phyloP scores from a whole-genome alignment of 2,329 filamentous ascomycete genomes.

The Neofusicoccum cordaticola region DNA sequence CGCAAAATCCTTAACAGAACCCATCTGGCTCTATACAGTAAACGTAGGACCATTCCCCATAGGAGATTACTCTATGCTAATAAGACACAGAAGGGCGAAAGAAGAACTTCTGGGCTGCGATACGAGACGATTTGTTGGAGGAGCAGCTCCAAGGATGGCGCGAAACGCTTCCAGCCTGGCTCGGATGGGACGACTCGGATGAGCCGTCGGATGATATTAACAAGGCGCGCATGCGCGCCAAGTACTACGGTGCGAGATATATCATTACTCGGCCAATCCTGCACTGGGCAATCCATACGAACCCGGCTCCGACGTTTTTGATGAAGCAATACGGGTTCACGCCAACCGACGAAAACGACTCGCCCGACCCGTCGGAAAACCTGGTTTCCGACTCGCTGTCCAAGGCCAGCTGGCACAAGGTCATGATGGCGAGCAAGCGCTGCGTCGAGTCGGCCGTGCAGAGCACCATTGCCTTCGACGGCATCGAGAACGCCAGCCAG shows the following conservation, averaged over 20 bases:
- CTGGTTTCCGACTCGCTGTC: background rate
- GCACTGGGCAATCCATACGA: slow-evolving; percentile 57
- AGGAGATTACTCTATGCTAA: slow-evolving; percentile 21
- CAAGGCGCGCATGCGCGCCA: slow-evolving; percentile 78
- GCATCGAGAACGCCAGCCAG: slow-evolving; percentile 54
- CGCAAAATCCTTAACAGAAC: slow-evolving; percentile 56
- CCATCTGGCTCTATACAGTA: slow-evolving; percentile 54
- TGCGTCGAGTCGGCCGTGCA: slow-evolving; percentile 64
- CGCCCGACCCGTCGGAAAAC: background rate
- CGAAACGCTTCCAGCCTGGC: slow-evolving; percentile 43
- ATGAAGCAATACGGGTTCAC: slow-evolving; percentile 18
- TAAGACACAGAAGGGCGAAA: slow-evolving; percentile 23
- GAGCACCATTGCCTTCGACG: slow-evolving; percentile 80
- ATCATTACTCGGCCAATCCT: slow-evolving; percentile 83
- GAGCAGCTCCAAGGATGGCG: slow-evolving; percentile 45
- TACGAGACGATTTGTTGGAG: slow-evolving; percentile 43
- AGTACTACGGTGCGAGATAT: slow-evolving; percentile 90
- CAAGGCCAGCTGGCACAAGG: slow-evolving; percentile 13
- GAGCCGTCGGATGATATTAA: slow-evolving; percentile 74
- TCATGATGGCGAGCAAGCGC: slow-evolving; percentile 25
- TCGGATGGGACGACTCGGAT: slow-evolving; percentile 68
- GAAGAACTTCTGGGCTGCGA: slow-evolving; percentile 33
- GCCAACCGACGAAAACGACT: background rate
- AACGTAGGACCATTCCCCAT: slow-evolving; percentile 34
- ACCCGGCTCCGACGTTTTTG: slow-evolving; percentile 34